Base-by-base conservation (phyloP, 2,329 filamentous ascomycete species). In the Sphaceloma murrayae region DNA sequence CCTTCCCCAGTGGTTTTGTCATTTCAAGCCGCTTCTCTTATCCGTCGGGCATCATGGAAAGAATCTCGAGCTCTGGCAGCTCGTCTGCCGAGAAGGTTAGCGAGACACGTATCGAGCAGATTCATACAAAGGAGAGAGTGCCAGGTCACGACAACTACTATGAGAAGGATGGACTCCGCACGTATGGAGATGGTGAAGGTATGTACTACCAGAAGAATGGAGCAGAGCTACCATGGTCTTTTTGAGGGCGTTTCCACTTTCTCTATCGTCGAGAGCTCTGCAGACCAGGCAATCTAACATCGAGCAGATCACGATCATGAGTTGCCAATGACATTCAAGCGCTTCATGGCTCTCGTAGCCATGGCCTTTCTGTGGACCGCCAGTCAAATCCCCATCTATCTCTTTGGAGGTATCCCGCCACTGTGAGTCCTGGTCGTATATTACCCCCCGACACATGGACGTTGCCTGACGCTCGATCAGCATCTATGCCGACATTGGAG, bases 301-400 rank as follows among this genome's bases (percentile, higher is more conserved):
- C 3, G 5, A 19, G 1, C 24, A 40, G 32, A 67, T 45, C 67
- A 69, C 55, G 67, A 69, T 40, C 45, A 49, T 11, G 51, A 56
- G 46, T 53, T 52, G 2, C 48, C 46, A 55, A 68, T 75, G 68
- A 66, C 63, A n/a, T 66, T 68, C 49, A 60, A 56, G 21, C 63
- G 70, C 3, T 66, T 74, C 52, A 72, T 75, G 70, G 68, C 67
- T 43, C 63, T 78, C 34, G 52, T 71, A 10, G 73, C 73, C 47
- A 76, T 77, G 71, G 71, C 72, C 4, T 74, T 79, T 46, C 60
- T 78, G 16, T 78, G 74, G 74, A 74, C 73, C 38, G 74, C 73
- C 21, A 74, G 68, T 44, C 75, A 78, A 51, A 77, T 78, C 34
- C 74, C 75, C 1, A 63, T 78, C 8, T 68, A 65, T 39, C 53